Conservation (phyloP, 1,139 yeast species). For the Hyphopichia wangnamkhiaoensis region DNA sequence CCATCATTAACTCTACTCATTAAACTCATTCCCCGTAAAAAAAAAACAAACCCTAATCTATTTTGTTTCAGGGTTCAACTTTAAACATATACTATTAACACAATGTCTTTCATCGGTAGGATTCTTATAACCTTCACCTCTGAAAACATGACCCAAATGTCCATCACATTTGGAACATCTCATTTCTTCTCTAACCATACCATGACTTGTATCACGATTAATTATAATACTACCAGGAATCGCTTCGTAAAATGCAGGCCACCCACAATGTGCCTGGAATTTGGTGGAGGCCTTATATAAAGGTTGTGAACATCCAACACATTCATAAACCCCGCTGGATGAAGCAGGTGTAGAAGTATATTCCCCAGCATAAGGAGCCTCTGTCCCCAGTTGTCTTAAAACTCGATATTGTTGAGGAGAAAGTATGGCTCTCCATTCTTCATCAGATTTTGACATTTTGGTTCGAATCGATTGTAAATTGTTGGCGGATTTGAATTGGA, state of each 20-base stretch:
- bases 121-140: constrained; percentile 87
- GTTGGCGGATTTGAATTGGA: neutral
- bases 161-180: constrained; percentile 88
- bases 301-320: constrained; percentile 85
- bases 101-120: constrained; percentile 96
- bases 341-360: constrained; percentile 51
- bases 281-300: constrained; percentile 78
- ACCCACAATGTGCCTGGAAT: constrained; percentile 90
- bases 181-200: constrained; percentile 87
- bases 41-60: neutral
- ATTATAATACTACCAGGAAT: constrained; percentile 75
- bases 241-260: constrained; percentile 96
- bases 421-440: constrained; percentile 81
- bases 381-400: constrained; percentile 80
- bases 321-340: constrained; percentile 63
- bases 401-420: constrained; percentile 79
- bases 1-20: neutral
- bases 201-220: constrained; percentile 59
- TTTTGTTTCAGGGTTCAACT: constrained; percentile 42
- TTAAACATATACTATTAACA: constrained; percentile 82
- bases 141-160: constrained; percentile 91
- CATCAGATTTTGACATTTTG: constrained; percentile 43
- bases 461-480: neutral
- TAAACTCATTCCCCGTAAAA: neutral
- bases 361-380: constrained; percentile 77